Evolutionary conservation across 2,329 filamentous ascomycete genomes (phyloP).

Genomic region (Hypoxylon sp.): DNA sequence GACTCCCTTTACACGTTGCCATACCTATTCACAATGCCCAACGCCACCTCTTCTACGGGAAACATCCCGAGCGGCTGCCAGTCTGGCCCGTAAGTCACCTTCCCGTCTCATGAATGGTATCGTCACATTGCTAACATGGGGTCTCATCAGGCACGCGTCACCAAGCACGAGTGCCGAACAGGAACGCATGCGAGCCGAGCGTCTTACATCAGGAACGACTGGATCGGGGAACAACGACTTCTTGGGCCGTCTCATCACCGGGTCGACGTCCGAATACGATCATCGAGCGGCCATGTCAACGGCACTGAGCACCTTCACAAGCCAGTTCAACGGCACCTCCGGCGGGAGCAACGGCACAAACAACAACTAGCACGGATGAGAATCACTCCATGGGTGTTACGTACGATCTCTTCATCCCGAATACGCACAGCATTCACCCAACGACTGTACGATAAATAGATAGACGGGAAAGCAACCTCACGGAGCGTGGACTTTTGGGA

Average conservation of each 20-base stretch:
- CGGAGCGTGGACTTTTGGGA: background rate
- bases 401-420: no score
- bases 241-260: conserved; percentile 13
- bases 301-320: background rate
- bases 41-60: conserved; percentile 18
- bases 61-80: conserved; percentile 7
- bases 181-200: background rate
- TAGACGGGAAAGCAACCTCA: background rate
- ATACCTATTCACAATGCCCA: conserved; percentile 17
- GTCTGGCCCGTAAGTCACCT: conserved; percentile 20
- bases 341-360: no score
- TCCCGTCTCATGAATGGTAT: background rate
- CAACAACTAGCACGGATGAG: background rate
- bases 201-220: background rate
- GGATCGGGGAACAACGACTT: background rate
- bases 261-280: conserved; percentile 1
- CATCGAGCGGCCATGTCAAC: conserved; percentile 5
- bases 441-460: background rate
- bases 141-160: conserved; percentile 24
- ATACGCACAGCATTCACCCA: background rate
- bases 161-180: conserved; percentile 15
- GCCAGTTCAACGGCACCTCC: conserved; percentile 3
- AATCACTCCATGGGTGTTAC: background rate
- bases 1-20: background rate
- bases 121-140: conserved; percentile 3